Evolutionary conservation across 2,329 filamentous ascomycete genomes (phyloP).

Genomic region (Arachnopeziza araneosa): DNA sequence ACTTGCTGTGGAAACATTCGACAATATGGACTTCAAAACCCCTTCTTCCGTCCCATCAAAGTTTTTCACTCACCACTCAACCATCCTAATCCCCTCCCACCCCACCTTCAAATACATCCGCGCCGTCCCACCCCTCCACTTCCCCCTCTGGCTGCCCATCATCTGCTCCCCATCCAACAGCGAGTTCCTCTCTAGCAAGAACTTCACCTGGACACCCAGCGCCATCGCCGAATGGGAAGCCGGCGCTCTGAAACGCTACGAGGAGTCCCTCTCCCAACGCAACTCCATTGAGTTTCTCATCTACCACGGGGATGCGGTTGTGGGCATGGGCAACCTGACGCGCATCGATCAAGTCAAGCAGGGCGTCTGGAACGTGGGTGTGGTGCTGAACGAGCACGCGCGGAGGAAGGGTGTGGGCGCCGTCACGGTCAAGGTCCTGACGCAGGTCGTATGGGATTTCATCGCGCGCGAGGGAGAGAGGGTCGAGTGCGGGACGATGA

Average conservation of each 20-base stretch:
- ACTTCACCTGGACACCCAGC: constrained; percentile 9
- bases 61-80: constrained; percentile 37
- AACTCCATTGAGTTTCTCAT: neutral
- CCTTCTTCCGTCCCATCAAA: constrained; percentile 11
- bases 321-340: neutral
- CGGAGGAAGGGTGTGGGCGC: neutral
- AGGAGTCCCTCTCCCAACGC: neutral
- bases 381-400: neutral
- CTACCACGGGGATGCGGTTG: neutral
- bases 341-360: neutral
- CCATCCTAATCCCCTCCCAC: constrained; percentile 45
- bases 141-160: constrained; percentile 41
- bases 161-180: constrained; percentile 5
- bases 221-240: constrained; percentile 5
- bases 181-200: neutral
- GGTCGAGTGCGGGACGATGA: constrained; percentile 13
- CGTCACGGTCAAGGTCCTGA: neutral
- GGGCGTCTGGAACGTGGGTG: neutral
- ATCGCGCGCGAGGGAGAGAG: neutral
- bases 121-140: constrained; percentile 40
- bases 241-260: constrained; percentile 6
- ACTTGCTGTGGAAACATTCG: neutral
- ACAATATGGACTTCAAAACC: neutral
- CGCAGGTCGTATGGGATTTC: constrained; percentile 1
- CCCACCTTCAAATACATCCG: constrained; percentile 44